These are phyloP conservation scores for Saprolegnia parasitica DNA, from an alignment of 352 stramenopile genomes.

Conservation along the genomic window DNA sequence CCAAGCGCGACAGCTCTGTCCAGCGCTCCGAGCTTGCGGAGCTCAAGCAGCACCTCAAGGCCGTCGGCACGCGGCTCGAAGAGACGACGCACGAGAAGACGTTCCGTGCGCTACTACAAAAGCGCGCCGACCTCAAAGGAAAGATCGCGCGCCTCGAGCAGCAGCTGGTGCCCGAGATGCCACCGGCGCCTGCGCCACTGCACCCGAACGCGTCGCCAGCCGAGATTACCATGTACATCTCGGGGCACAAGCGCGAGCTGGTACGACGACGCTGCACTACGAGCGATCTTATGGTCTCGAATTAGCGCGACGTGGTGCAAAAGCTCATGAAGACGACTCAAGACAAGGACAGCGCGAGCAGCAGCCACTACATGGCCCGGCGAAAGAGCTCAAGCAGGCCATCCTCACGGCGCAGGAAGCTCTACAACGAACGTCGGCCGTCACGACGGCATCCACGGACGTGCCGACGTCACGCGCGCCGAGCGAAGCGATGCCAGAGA, in stretches of 20 bases:
- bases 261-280: background rate
- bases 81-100: background rate
- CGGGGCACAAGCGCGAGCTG: constrained; percentile 2
- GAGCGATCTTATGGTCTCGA: background rate
- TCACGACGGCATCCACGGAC: background rate
- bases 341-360: background rate
- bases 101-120: constrained; percentile 5
- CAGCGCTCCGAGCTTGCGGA: background rate
- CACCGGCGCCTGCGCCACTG: constrained; percentile 4
- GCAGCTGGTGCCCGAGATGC: constrained; percentile 10
- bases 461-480: background rate
- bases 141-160: constrained; percentile 9
- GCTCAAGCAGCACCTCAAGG: background rate
- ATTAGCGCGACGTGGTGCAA: constrained; percentile 12
- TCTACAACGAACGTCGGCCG: background rate
- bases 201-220: background rate
- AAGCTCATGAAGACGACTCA: constrained; percentile 2
- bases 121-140: constrained; percentile 21
- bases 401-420: constrained; percentile 4
- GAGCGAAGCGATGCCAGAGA: constrained; percentile 9
- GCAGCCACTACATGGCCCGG: constrained; percentile 3
- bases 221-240: constrained; percentile 19
- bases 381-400: constrained; percentile 20
- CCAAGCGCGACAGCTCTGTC: background rate
- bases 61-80: background rate